phyloP scores from a whole-genome alignment of 2,329 filamentous ascomycete genomes.

The Paecilomyces niveus region DNA sequence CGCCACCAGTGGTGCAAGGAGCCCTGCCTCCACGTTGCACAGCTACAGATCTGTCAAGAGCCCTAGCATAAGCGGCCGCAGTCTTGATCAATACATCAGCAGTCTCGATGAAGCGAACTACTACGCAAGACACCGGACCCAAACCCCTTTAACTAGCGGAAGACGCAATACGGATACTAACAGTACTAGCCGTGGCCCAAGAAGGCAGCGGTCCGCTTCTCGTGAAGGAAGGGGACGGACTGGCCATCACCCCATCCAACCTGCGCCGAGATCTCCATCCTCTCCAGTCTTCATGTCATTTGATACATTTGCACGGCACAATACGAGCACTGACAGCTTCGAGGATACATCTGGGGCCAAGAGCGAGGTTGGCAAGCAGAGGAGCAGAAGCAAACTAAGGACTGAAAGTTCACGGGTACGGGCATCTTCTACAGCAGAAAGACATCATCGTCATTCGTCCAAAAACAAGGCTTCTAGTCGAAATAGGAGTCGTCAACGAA shows the following conservation, averaged over 20 bases:
- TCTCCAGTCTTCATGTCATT: constrained; percentile 93
- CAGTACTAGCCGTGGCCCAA: constrained; percentile 42
- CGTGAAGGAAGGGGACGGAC: constrained; percentile 61
- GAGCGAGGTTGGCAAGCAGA: constrained; percentile 24
- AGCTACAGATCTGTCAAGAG: constrained; percentile 48
- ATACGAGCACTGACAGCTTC: constrained; percentile 39
- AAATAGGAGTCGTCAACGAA: constrained; percentile 31
- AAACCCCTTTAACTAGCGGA: constrained; percentile 45
- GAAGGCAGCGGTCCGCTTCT: constrained; percentile 48
- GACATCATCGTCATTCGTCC: constrained; percentile 29
- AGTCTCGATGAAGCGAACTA: constrained; percentile 72
- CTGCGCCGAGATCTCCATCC: constrained; percentile 78
- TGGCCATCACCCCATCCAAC: constrained; percentile 60
- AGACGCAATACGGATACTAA: constrained; percentile 35
- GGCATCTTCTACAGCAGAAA: constrained; percentile 17
- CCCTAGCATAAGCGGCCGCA: constrained; percentile 55
- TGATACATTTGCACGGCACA: constrained; percentile 57
- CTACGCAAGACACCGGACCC: constrained; percentile 46
- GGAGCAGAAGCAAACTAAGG: constrained; percentile 49
- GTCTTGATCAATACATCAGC: constrained; percentile 76
- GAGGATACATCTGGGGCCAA: constrained; percentile 42
- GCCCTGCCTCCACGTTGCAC: constrained; percentile 30
- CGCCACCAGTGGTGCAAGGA: constrained; percentile 42
- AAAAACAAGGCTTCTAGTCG: constrained; percentile 31
- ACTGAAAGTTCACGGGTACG: constrained; percentile 22